These are phyloP conservation scores for Arabidopsis suecica DNA, from an alignment of 345 rosid genomes.

Conservation along the genomic window DNA sequence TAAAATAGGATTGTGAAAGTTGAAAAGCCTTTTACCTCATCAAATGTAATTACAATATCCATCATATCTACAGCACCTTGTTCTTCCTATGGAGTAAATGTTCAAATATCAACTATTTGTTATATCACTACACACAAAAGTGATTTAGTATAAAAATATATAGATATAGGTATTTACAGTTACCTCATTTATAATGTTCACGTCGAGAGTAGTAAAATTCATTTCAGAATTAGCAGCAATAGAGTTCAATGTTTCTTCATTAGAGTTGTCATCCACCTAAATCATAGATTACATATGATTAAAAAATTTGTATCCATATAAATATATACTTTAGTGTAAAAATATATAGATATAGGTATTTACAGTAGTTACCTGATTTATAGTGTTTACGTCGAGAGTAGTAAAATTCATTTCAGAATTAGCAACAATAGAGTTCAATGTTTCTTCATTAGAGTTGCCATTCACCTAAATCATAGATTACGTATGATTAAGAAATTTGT, in stretches of 20 bases:
- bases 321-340: neutral
- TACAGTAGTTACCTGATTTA: conserved; percentile 14
- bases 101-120: too few species aligned
- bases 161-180: neutral
- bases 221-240: neutral
- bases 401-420: conserved; percentile 3
- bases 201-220: conserved; percentile 9
- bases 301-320: neutral
- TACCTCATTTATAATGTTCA: conserved; percentile 9
- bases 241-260: neutral
- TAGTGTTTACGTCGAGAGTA: neutral
- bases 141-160: too few species aligned
- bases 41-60: too few species aligned
- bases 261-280: neutral
- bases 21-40: too few species aligned
- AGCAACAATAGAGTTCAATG: neutral
- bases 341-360: too few species aligned
- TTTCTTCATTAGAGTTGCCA: neutral
- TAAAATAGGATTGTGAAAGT: too few species aligned
- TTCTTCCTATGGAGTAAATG: too few species aligned
- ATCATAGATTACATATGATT: neutral
- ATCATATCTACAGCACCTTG: too few species aligned
- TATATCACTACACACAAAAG: too few species aligned
- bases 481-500: neutral
- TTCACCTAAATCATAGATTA: conserved; percentile 12